These are phyloP conservation scores for Leccinum olivaceopallidum DNA, from an alignment of 768 basidiomycete species.

Conservation along the genomic window DNA sequence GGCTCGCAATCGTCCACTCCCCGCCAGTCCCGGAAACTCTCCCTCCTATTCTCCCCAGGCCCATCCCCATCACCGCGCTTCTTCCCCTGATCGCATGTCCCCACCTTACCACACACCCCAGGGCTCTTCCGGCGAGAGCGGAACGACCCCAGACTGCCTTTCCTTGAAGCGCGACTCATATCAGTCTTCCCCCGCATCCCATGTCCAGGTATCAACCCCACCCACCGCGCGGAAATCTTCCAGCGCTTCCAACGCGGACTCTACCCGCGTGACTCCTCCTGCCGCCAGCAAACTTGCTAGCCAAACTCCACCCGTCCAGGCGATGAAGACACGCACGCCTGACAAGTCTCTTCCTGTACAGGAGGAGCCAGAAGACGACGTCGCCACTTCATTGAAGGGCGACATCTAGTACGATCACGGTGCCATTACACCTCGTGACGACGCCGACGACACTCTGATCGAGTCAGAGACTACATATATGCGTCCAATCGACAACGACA, in stretches of 20 bases:
- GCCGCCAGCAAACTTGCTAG: conserved; percentile 40
- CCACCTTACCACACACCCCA: conserved; percentile 51
- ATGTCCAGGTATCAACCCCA: conserved; percentile 32
- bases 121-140: conserved; percentile 45
- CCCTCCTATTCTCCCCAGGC: conserved; percentile 44
- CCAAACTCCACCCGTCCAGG: conserved; percentile 58
- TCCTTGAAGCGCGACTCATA: conserved; percentile 48
- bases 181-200: conserved; percentile 30
- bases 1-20: conserved; percentile 30
- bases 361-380: conserved; percentile 73
- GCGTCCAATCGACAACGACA: conserved; percentile 32
- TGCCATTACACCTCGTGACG: conserved; percentile 42
- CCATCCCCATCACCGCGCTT: conserved; percentile 39
- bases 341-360: conserved; percentile 77
- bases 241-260: conserved; percentile 21
- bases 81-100: conserved; percentile 56
- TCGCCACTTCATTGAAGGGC: conserved; percentile 36
- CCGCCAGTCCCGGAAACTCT: conserved; percentile 37
- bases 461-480: conserved; percentile 39
- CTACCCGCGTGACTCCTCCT: conserved; percentile 36
- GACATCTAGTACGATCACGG: conserved; percentile 40
- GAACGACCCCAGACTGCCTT: conserved; percentile 42
- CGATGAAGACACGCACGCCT: conserved; percentile 55
- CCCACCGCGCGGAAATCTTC: conserved; percentile 29
- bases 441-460: conserved; percentile 45